phyloP scores from a whole-genome alignment of 352 stramenopile species.

The Pythium aquatile region DNA sequence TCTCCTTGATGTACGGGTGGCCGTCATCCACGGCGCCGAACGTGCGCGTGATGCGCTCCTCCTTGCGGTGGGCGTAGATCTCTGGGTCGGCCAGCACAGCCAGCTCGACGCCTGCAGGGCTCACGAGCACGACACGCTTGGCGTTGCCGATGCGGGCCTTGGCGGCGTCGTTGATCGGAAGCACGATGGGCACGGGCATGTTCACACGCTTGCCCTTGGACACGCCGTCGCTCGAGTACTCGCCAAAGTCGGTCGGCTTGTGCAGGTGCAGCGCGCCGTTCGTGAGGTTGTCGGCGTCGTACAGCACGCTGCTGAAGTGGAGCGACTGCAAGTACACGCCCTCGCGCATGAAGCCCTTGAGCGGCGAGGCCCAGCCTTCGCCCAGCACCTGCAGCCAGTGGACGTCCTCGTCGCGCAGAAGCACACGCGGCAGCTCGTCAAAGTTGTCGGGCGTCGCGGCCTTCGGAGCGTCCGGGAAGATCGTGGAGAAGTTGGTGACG shows the following conservation, averaged over 20 bases:
- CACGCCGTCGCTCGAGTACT: conserved; percentile 85
- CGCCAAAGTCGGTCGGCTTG: conserved; percentile 89
- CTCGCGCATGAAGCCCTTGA: conserved; percentile 98
- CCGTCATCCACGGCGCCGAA: conserved; percentile 96
- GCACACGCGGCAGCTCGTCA: conserved; percentile 84
- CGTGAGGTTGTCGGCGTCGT: conserved; percentile 96
- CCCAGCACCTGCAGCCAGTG: conserved; percentile 98
- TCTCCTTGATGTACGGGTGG: conserved; percentile 97
- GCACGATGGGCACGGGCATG: conserved; percentile 97
- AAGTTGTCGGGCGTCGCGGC: conserved; percentile 21
- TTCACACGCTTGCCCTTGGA: conserved; percentile 89
- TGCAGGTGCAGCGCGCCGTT: conserved; percentile 79
- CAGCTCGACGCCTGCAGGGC: conserved; percentile 92
- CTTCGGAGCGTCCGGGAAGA: conserved; percentile 56
- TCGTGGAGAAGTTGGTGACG: conserved; percentile 49
- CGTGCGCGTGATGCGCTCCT: conserved; percentile 97
- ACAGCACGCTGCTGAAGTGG: conserved; percentile 96
- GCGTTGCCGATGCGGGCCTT: conserved; percentile 87
- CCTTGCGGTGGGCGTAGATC: conserved; percentile 96
- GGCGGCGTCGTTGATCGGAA: conserved; percentile 92
- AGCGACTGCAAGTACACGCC: conserved; percentile 95
- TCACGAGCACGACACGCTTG: conserved; percentile 91
- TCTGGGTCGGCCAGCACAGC: conserved; percentile 94
- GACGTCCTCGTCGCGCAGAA: conserved; percentile 96
- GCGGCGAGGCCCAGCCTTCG: conserved; percentile 95